phyloP scores from a whole-genome alignment of 2,329 filamentous ascomycete species.

The Cordyceps farinosa region DNA sequence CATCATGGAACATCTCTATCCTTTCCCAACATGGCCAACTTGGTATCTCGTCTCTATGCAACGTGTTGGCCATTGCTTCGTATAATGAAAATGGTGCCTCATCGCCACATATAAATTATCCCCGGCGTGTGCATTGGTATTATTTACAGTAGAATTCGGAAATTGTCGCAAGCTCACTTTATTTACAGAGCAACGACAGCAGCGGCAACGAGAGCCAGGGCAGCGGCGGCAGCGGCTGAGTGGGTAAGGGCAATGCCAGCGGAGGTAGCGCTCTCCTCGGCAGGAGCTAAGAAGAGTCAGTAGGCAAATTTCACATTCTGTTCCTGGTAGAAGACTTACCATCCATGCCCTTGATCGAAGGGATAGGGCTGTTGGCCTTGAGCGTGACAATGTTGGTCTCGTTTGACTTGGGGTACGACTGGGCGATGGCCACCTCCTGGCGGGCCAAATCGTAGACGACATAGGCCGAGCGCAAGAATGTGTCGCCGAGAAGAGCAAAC shows the following conservation, averaged over 20 bases:
- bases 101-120: background rate
- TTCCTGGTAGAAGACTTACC: constrained; percentile 30
- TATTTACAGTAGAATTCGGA: constrained; percentile 5
- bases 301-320: background rate
- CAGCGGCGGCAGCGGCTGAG: constrained; percentile 1
- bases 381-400: constrained; percentile 46
- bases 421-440: constrained; percentile 49
- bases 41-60: constrained; percentile 6
- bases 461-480: constrained; percentile 55
- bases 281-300: constrained; percentile 8
- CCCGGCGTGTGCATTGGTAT: background rate
- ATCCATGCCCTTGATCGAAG: constrained; percentile 42
- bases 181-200: constrained; percentile 17
- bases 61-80: background rate
- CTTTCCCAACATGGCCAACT: background rate
- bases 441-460: constrained; percentile 53
- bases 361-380: constrained; percentile 36
- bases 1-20: background rate
- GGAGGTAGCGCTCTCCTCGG: background rate
- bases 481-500: constrained; percentile 54
- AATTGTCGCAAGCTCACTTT: background rate
- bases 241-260: constrained; percentile 3
- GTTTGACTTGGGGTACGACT: constrained; percentile 48
- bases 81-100: background rate
- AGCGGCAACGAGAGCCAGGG: constrained; percentile 20